phyloP scores from a whole-genome alignment of 1,284 basidiomycete species.

The Phellinidium pouzarii region DNA sequence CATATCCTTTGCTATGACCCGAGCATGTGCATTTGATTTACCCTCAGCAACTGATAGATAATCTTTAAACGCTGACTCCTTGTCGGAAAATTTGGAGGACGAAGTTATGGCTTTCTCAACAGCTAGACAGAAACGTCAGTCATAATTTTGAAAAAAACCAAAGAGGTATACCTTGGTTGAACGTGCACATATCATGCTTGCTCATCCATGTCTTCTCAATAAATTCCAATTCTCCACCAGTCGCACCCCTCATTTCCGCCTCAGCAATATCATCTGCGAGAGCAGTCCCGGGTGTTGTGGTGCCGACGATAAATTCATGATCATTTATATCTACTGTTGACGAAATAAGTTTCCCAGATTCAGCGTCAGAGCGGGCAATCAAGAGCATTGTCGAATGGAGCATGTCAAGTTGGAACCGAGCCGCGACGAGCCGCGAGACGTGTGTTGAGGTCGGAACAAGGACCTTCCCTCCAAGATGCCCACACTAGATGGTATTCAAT shows the following conservation, averaged over 20 bases:
- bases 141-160: background rate
- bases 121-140: constrained; percentile 34
- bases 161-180: constrained; percentile 60
- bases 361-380: constrained; percentile 89
- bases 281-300: constrained; percentile 49
- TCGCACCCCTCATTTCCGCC: constrained; percentile 65
- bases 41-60: constrained; percentile 57
- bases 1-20: constrained; percentile 66
- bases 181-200: constrained; percentile 72
- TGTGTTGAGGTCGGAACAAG: constrained; percentile 86
- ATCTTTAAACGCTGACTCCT: constrained; percentile 48
- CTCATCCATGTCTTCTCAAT: constrained; percentile 77
- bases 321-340: constrained; percentile 75
- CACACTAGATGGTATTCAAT: constrained; percentile 48
- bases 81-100: constrained; percentile 42
- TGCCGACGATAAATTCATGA: constrained; percentile 75
- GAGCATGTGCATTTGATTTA: constrained; percentile 71
- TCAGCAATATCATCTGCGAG: constrained; percentile 71
- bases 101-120: constrained; percentile 52
- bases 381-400: constrained; percentile 83
- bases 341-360: constrained; percentile 82
- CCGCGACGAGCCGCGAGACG: constrained; percentile 73
- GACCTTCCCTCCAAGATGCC: constrained; percentile 91
- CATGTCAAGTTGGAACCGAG: constrained; percentile 85
- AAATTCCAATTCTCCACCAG: constrained; percentile 65